phyloP scores from a whole-genome alignment of 176 grass and related monocot species.

The Phoenix dactylifera region DNA sequence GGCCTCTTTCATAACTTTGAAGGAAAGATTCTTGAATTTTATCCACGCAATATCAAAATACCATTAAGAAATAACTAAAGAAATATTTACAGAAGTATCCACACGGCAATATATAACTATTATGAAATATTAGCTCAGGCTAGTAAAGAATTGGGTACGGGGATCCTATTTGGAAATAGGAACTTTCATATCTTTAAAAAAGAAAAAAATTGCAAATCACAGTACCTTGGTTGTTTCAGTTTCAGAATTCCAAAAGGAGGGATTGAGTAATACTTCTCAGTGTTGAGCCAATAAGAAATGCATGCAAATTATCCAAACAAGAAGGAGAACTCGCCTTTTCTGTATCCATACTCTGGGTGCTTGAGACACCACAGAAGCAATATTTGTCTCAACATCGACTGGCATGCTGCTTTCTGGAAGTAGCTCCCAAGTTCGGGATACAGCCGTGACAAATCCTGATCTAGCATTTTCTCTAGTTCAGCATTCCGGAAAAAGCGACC shows the following conservation, averaged over 20 bases:
- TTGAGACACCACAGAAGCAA: slow-evolving; percentile 90
- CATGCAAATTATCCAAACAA: slow-evolving; percentile 2
- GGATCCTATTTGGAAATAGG: too few relatives aligned
- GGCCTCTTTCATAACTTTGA: too few relatives aligned
- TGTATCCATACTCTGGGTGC: slow-evolving; percentile 87
- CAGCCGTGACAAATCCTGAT: slow-evolving; percentile 80
- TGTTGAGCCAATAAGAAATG: slow-evolving; percentile 7
- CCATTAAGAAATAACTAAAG: too few relatives aligned
- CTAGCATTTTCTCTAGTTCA: slow-evolving; percentile 86
- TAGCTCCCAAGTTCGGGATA: slow-evolving; percentile 81
- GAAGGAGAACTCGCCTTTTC: slow-evolving; percentile 51
- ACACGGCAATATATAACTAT: too few relatives aligned
- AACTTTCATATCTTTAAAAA: too few relatives aligned
- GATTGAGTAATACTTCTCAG: not conserved
- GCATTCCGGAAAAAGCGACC: slow-evolving; percentile 91
- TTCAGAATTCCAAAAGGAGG: not conserved
- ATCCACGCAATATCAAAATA: too few relatives aligned
- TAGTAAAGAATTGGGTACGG: too few relatives aligned
- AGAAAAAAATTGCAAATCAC: too few relatives aligned
- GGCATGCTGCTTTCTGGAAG: slow-evolving; percentile 67
- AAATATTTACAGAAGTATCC: too few relatives aligned
- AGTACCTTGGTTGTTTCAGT: too few relatives aligned
- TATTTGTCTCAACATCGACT: slow-evolving; percentile 82
- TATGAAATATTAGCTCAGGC: too few relatives aligned
- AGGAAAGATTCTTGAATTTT: too few relatives aligned